A percentile compares a stretch with the other conserved stretches of the same genome.
Evolutionary conservation across 179 eudicot species (phyloP).

Genomic region (Heliamphora pulchella): DNA sequence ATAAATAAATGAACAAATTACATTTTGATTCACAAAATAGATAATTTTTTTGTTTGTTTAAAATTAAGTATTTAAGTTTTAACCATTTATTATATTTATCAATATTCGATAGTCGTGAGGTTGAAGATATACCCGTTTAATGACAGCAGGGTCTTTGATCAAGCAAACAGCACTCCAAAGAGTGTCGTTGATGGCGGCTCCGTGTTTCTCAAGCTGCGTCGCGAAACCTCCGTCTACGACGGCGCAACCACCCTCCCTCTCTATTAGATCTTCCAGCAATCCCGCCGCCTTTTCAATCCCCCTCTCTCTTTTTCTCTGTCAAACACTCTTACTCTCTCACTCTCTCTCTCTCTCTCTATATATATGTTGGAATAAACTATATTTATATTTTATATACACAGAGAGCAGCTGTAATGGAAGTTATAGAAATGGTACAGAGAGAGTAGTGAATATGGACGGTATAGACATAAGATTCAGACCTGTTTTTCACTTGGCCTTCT

Average conservation of each 20-base stretch:
- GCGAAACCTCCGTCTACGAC: constrained; percentile 79
- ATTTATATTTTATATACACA: background rate
- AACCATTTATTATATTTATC: no score
- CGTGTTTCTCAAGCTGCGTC: constrained; percentile 69
- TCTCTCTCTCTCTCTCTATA: background rate
- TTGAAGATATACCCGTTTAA: constrained; percentile 35
- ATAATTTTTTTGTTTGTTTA: no score
- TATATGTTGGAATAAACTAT: background rate
- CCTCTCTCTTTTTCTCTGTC: no score
- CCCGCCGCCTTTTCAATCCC: constrained; percentile 27
- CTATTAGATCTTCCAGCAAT: constrained; percentile 51
- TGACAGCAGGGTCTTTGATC: constrained; percentile 58
- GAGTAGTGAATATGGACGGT: constrained; percentile 25
- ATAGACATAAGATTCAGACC: constrained; percentile 14
- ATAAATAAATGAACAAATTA: no score
- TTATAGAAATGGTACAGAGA: background rate
- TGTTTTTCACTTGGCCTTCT: constrained; percentile 18
- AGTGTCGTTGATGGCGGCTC: constrained; percentile 62
- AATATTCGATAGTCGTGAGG: no score
- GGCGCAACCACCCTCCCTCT: constrained; percentile 68
- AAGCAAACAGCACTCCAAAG: constrained; percentile 81
- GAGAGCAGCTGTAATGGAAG: background rate
- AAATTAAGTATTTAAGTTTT: no score
- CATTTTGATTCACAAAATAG: no score
- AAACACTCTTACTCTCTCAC: no score